Conservation (phyloP, 345 rosid genomes). For the Gossypium bickii region DNA sequence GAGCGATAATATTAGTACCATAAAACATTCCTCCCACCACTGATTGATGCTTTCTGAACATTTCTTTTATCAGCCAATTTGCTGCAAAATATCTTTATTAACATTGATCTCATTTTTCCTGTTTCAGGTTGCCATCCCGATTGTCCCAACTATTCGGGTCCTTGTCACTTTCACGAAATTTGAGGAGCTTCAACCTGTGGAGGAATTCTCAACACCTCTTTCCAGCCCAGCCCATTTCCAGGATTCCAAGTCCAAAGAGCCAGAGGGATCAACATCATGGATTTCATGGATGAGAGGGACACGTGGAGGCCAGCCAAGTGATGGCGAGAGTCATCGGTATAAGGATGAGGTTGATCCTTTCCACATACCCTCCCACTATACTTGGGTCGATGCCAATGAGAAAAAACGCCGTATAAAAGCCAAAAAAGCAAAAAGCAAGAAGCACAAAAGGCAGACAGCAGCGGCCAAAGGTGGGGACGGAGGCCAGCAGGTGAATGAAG, state of each 20-base stretch:
- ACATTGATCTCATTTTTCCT: neutral
- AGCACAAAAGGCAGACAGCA: constrained; percentile 52
- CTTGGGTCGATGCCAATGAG: constrained; percentile 89
- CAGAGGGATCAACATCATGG: constrained; percentile 85
- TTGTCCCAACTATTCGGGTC: constrained; percentile 89
- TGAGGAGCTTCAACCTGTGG: constrained; percentile 83
- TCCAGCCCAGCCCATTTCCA: constrained; percentile 90
- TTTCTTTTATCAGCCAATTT: neutral
- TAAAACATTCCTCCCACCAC: neutral
- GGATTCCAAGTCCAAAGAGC: constrained; percentile 74
- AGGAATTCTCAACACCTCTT: constrained; percentile 85
- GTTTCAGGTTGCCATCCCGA: constrained; percentile 84
- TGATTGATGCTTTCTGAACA: neutral
- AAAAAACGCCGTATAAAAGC: constrained; percentile 94
- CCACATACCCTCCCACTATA: constrained; percentile 70
- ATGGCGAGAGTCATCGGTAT: constrained; percentile 61
- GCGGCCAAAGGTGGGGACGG: constrained; percentile 37
- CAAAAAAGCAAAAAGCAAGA: constrained; percentile 84
- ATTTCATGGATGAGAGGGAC: constrained; percentile 92
- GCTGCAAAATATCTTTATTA: constrained; percentile 2
- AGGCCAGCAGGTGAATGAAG: constrained; percentile 40
- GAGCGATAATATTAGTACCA: neutral
- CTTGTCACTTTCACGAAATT: constrained; percentile 96
- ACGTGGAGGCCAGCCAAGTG: constrained; percentile 70
- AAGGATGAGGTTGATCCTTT: constrained; percentile 84